Percentiles rank a stretch among this genome's conserved stretches.
Conservation (phyloP, 257 asterid species). For the Nicotiana paniculata region DNA sequence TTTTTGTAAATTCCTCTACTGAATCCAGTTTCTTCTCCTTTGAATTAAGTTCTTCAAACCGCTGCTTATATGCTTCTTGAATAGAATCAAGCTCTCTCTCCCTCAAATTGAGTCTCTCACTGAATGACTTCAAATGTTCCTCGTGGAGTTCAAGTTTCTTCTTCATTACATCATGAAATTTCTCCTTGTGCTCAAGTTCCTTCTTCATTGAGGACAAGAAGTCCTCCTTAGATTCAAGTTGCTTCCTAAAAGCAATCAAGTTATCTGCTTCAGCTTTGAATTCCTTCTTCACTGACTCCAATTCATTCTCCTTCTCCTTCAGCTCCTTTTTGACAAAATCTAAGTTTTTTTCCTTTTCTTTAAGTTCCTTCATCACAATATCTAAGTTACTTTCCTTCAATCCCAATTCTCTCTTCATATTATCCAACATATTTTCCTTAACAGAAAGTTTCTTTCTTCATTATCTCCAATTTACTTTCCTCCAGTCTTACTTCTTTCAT, state of each 20-base stretch:
- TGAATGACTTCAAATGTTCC: slow-evolving; percentile 7
- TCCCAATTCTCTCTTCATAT: neutral
- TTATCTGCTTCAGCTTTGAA: slow-evolving; percentile 15
- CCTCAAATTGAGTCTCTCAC: slow-evolving; percentile 23
- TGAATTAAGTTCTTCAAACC: slow-evolving; percentile 17
- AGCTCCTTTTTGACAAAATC: neutral
- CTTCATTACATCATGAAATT: slow-evolving; percentile 7
- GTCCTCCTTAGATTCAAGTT: neutral
- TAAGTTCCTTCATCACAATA: neutral
- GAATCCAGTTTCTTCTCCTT: slow-evolving; percentile 32
- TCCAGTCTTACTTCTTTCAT: neutral
- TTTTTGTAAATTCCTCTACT: slow-evolving; percentile 14
- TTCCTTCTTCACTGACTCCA: slow-evolving; percentile 12
- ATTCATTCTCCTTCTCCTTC: slow-evolving; percentile 10
- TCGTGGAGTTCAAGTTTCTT: slow-evolving; percentile 18
- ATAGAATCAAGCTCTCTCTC: slow-evolving; percentile 21
- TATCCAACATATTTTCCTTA: neutral
- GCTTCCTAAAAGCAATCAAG: slow-evolving; percentile 2
- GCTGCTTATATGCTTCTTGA: slow-evolving; percentile 12
- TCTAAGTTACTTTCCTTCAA: neutral
- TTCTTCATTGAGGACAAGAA: slow-evolving; percentile 1
- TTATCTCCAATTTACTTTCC: neutral
- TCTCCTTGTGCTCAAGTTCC: slow-evolving; percentile 23
- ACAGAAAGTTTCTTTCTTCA: neutral
- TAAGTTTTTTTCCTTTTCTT: neutral